Percentiles rank a stretch among this genome's conserved stretches.
Evolutionary conservation across 768 basidiomycete genomes (phyloP).

Genomic region (Naganishia antarctica): DNA sequence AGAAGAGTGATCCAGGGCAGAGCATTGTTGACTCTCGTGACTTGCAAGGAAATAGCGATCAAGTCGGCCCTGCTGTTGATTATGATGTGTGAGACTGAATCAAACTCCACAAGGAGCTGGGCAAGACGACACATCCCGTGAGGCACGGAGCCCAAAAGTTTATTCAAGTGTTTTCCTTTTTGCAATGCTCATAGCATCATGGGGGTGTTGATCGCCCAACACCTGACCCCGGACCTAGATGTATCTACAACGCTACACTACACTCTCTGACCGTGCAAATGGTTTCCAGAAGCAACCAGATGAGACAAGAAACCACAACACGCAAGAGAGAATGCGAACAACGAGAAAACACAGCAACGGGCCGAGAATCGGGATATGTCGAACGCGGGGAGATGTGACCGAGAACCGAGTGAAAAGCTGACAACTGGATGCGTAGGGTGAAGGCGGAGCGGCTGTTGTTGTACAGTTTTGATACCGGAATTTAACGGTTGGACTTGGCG

Average conservation of each 20-base stretch:
- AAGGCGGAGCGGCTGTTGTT: neutral
- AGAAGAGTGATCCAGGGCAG: too few species aligned
- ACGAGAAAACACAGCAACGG: neutral
- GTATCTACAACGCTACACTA: neutral
- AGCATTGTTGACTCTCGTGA: too few species aligned
- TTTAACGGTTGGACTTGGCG: constrained; percentile 99
- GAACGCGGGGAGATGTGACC: neutral
- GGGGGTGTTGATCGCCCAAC: constrained; percentile 6
- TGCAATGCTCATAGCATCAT: constrained; percentile 17
- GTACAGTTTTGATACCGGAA: neutral
- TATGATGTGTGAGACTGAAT: too few species aligned
- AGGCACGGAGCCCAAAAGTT: too few species aligned
- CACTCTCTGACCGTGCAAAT: neutral
- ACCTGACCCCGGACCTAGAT: neutral
- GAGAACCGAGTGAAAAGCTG: neutral
- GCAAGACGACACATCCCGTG: too few species aligned
- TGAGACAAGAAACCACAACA: neutral
- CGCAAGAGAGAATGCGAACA: neutral
- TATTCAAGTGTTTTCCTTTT: constrained; percentile 10
- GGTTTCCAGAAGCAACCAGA: neutral
- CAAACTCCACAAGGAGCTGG: too few species aligned
- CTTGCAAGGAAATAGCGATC: too few species aligned
- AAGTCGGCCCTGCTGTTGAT: too few species aligned
- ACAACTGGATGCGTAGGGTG: neutral
- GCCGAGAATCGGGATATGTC: neutral